phyloP scores from a whole-genome alignment of 2,329 filamentous ascomycete genomes.

The Fusarium sp. region DNA sequence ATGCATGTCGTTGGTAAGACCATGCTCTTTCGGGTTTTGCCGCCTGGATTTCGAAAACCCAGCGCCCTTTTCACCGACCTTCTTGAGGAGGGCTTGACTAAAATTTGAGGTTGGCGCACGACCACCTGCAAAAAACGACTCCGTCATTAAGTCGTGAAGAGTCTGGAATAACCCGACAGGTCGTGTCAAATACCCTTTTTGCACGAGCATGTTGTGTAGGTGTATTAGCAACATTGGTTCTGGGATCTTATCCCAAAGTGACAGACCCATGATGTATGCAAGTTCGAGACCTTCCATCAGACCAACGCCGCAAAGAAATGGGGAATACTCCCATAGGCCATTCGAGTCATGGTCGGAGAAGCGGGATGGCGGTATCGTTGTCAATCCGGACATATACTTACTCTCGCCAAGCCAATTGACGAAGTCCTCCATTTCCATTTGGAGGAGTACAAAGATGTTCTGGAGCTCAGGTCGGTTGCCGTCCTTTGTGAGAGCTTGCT shows the following conservation, averaged over 20 bases:
- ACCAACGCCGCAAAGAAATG: conserved; percentile 57
- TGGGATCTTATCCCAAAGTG: conserved; percentile 51
- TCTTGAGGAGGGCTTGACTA: conserved; percentile 1
- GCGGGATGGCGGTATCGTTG: conserved; percentile 50
- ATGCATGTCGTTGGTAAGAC: background rate
- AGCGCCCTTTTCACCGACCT: background rate
- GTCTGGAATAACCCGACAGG: conserved; percentile 46
- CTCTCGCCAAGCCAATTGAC: conserved; percentile 28
- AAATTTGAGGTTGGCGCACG: conserved; percentile 21
- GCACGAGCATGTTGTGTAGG: conserved; percentile 57
- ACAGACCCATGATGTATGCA: conserved; percentile 47
- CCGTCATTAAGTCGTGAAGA: conserved; percentile 36
- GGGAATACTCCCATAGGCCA: conserved; percentile 58
- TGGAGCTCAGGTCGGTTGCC: background rate
- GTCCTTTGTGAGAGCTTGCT: background rate
- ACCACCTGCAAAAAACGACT: conserved; percentile 17
- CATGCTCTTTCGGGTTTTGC: background rate
- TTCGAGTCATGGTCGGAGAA: conserved; percentile 53
- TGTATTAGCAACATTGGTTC: conserved; percentile 54
- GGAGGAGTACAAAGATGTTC: conserved; percentile 1
- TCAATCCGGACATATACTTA: conserved; percentile 13
- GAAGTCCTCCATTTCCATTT: conserved; percentile 24
- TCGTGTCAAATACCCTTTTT: conserved; percentile 50
- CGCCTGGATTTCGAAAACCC: background rate
- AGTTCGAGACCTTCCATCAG: conserved; percentile 55